A percentile compares a stretch with the other conserved stretches of the same genome.
These are phyloP conservation scores for Hamamelis virginiana DNA, from an alignment of 164 flowering plant genomes.

Conservation along the genomic window DNA sequence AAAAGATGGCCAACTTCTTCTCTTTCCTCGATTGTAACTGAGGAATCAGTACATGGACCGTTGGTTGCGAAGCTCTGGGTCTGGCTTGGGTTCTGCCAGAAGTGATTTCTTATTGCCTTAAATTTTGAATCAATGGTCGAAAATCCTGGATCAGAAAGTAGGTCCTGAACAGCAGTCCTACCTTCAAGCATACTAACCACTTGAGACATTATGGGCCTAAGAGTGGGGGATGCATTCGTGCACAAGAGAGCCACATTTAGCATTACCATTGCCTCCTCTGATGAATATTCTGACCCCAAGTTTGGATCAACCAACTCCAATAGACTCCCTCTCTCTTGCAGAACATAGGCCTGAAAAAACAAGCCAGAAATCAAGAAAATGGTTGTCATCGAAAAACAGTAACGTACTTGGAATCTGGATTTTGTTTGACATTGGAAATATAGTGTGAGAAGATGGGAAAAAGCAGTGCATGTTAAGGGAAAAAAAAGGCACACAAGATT, in stretches of 20 bases:
- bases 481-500: too few species aligned
- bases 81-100: conserved; percentile 40
- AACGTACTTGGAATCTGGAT: too few species aligned
- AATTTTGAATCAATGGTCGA: conserved; percentile 24
- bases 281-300: conserved; percentile 44
- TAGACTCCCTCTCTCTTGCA: conserved; percentile 50
- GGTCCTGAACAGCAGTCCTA: conserved; percentile 32
- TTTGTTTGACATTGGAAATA: too few species aligned
- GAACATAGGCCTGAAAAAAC: conserved; percentile 51
- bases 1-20: conserved; percentile 20
- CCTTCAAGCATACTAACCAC: conserved; percentile 68
- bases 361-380: neutral
- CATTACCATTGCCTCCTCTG: conserved; percentile 51
- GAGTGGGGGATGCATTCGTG: conserved; percentile 60
- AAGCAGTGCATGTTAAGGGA: too few species aligned
- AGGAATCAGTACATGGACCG: conserved; percentile 24
- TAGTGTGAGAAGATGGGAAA: too few species aligned
- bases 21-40: conserved; percentile 9
- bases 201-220: conserved; percentile 57
- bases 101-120: conserved; percentile 32
- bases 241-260: conserved; percentile 58
- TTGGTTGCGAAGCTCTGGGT: conserved; percentile 24
- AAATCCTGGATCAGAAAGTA: conserved; percentile 38
- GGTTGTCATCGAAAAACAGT: too few species aligned
- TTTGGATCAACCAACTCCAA: conserved; percentile 56